These are phyloP conservation scores for Eimeria falciformis DNA, from an alignment of 169 alveolate genomes.

Conservation along the genomic window DNA sequence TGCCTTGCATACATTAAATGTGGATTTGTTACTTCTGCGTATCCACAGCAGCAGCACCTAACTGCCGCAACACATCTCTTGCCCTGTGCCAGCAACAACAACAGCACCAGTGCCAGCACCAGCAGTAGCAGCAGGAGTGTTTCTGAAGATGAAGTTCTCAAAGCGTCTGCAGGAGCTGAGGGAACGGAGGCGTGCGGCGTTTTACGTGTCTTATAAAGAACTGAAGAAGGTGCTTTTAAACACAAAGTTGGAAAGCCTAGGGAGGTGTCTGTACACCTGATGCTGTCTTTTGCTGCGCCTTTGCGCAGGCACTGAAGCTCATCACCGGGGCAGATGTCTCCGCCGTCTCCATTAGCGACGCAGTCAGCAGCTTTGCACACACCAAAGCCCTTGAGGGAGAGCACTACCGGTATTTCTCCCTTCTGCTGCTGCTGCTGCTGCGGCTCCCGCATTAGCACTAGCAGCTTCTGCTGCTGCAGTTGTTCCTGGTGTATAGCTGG, in stretches of 20 bases:
- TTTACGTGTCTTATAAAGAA: conserved; percentile 86
- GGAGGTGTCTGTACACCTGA: no score
- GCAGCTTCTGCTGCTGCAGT: background rate
- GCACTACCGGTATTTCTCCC: conserved; percentile 65
- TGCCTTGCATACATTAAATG: background rate
- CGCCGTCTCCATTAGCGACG: conserved; percentile 84
- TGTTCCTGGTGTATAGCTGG: background rate
- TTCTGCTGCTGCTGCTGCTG: conserved; percentile 6
- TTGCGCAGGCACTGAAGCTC: conserved; percentile 83
- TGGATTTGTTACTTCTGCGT: background rate
- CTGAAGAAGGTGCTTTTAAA: no score
- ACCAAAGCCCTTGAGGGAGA: conserved; percentile 84
- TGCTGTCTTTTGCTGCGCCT: no score
- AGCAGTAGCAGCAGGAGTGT: conserved; percentile 22
- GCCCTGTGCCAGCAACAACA: background rate
- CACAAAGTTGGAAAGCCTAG: no score
- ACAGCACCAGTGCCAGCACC: conserved; percentile 22
- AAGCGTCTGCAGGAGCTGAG: conserved; percentile 82
- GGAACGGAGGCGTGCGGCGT: conserved; percentile 81
- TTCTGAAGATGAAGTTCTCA: conserved; percentile 83
- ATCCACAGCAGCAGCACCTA: conserved; percentile 6
- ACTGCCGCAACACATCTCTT: background rate
- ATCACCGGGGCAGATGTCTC: conserved; percentile 86
- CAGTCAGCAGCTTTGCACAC: conserved; percentile 82
- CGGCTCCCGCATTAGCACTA: background rate